Base-by-base conservation (phyloP, 1,284 basidiomycete genomes). In the Puccinia polysora region DNA sequence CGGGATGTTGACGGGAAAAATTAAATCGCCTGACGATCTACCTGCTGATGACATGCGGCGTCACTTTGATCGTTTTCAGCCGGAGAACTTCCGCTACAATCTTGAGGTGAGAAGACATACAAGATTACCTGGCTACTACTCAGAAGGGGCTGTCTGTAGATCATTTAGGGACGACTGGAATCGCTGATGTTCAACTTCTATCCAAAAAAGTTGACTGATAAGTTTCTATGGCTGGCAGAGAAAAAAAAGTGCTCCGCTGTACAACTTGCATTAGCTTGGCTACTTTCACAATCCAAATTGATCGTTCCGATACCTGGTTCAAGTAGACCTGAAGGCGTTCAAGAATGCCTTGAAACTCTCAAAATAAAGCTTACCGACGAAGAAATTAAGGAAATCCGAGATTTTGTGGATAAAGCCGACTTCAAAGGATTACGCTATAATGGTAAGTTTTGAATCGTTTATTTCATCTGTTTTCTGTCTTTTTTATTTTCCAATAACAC, bases 231-330 rank as follows among this genome's bases (percentile, higher is more conserved):
- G 30, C 63, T 81, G 28, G 80, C 80, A 8, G 50, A 75, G 30
- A 75, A 76, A 70, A 81, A 81, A 74, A 77, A 77, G 3, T 77
- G 77, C 50, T 80, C 81, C 0, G 73, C 80, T 0, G 76, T 78
- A 0, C 82, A 83, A 75, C 74, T 83, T 1, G 77, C 79, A 12
- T 75, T 83, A 3, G 81, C 82, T 1, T 83, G 83, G 83, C 77
- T 82, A 36, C 76, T 80, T 14, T 76, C 76, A 0, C 80, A 81
- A 69, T 80, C 80, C 0, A 78, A 78, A 1, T 58, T 72, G 30
- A 73, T 75, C 45, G 79, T 81, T 50, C 79, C 81, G 10, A 82
- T 82, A 52, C 81, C 81, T 0, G 80, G 80, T 0, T 81, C 80
- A 4, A 79, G 65, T 38, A 49, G 69, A 23, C 14, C 65, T 20